These are phyloP conservation scores for Torrubiellomyces zombiae DNA, from an alignment of 2,329 filamentous ascomycete species.

Conservation along the genomic window DNA sequence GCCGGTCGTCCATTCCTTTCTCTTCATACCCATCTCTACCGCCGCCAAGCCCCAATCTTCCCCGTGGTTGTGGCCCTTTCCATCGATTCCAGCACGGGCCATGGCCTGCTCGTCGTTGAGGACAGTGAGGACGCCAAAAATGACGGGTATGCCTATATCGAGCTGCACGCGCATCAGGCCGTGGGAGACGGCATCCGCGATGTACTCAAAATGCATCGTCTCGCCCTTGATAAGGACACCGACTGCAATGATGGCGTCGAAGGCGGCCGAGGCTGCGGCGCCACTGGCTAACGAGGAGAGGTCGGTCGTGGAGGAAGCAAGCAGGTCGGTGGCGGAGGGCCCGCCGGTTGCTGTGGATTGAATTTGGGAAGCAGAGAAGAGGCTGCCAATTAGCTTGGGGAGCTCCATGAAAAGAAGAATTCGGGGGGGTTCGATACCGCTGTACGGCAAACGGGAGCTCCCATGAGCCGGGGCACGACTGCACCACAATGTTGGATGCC, in stretches of 20 bases:
- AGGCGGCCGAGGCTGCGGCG: constrained; percentile 39
- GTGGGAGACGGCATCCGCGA: constrained; percentile 76
- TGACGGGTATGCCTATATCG: constrained; percentile 73
- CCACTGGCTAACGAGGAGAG: constrained; percentile 31
- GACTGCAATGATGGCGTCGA: constrained; percentile 89
- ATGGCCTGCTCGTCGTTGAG: constrained; percentile 76
- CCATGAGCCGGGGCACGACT: constrained; percentile 86
- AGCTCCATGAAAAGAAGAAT: constrained; percentile 6
- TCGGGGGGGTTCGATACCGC: constrained; percentile 35
- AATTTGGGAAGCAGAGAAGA: constrained; percentile 74
- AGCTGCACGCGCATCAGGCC: constrained; percentile 90
- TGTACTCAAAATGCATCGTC: constrained; percentile 99
- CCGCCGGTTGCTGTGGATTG: constrained; percentile 51
- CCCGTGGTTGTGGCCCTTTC: constrained; percentile 70
- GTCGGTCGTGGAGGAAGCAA: constrained; percentile 53
- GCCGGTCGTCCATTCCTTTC: constrained; percentile 66
- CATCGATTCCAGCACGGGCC: constrained; percentile 61
- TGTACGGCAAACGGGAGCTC: constrained; percentile 86
- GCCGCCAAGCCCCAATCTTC: constrained; percentile 92
- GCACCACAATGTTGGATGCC: constrained; percentile 72
- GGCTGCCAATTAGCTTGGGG: constrained; percentile 25
- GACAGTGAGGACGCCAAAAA: constrained; percentile 85
- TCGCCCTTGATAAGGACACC: constrained; percentile 96
- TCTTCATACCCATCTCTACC: constrained; percentile 85
- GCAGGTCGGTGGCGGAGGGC: constrained; percentile 58